phyloP scores from a whole-genome alignment of 192 early-diverging fungal species.

The Obelidium mucronatum region DNA sequence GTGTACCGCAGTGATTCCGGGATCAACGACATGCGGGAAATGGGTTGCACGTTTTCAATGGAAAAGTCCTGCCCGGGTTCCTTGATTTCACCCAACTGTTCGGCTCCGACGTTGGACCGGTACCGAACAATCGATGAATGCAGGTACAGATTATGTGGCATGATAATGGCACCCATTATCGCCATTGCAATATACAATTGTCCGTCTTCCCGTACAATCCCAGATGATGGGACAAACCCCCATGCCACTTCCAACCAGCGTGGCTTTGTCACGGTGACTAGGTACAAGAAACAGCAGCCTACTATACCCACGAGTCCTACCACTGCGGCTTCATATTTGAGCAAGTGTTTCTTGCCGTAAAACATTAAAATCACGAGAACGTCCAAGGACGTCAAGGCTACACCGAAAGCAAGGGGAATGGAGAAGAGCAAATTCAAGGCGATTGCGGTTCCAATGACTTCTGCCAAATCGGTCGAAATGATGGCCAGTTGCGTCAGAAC shows the following conservation, averaged over 20 bases:
- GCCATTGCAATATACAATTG: constrained; percentile 76
- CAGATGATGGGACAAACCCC: constrained; percentile 65
- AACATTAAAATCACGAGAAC: constrained; percentile 75
- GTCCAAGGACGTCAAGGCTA: constrained; percentile 78
- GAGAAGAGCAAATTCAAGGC: constrained; percentile 79
- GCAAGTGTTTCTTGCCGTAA: constrained; percentile 64
- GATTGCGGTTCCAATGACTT: constrained; percentile 91
- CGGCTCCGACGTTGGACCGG: constrained; percentile 48
- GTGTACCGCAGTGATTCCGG: constrained; percentile 60
- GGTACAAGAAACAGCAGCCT: constrained; percentile 70
- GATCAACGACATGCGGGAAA: constrained; percentile 38
- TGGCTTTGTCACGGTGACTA: constrained; percentile 67
- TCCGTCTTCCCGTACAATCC: constrained; percentile 63
- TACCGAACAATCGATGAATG: constrained; percentile 79
- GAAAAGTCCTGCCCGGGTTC: neutral
- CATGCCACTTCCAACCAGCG: constrained; percentile 64
- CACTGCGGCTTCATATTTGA: constrained; percentile 73
- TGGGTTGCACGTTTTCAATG: neutral
- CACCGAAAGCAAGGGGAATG: constrained; percentile 73
- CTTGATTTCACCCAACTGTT: constrained; percentile 39
- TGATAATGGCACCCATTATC: constrained; percentile 86
- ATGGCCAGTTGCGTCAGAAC: constrained; percentile 78
- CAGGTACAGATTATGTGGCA: constrained; percentile 90
- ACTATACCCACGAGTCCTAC: constrained; percentile 70
- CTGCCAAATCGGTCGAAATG: constrained; percentile 83